Conservation (phyloP, 2,329 filamentous ascomycete species). For the Diaporthe longicolla region DNA sequence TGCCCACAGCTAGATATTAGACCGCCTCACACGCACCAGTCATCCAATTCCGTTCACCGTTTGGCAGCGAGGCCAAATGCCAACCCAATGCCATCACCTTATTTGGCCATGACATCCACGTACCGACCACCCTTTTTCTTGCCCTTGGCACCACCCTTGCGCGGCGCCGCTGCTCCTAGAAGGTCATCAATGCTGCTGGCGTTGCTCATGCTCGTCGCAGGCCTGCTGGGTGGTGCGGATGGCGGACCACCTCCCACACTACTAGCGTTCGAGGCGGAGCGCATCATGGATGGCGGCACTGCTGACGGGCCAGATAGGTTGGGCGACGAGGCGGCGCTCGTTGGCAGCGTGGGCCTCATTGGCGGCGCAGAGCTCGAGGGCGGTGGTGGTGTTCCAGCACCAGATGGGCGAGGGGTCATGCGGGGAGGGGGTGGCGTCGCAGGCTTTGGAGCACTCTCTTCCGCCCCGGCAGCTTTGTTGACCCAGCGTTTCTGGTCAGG, state of each 20-base stretch:
- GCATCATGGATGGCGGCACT: constrained; percentile 59
- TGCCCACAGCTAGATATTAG: background rate
- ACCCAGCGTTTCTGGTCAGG: constrained; percentile 98
- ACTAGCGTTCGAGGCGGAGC: constrained; percentile 64
- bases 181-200: constrained; percentile 97
- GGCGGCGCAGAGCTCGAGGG: constrained; percentile 44
- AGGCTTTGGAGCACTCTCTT: constrained; percentile 70
- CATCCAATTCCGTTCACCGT: background rate
- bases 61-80: background rate
- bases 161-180: constrained; percentile 79
- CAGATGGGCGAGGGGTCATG: constrained; percentile 66
- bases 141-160: constrained; percentile 77
- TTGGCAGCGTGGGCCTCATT: constrained; percentile 39
- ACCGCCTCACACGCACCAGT: constrained; percentile 2
- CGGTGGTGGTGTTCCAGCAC: constrained; percentile 65
- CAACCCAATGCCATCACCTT: constrained; percentile 37
- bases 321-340: constrained; percentile 39
- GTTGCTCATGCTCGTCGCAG: constrained; percentile 86
- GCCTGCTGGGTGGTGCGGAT: constrained; percentile 74
- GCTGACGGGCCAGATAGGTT: constrained; percentile 50
- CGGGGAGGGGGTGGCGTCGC: constrained; percentile 86
- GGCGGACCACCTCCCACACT: constrained; percentile 52
- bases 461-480: constrained; percentile 89
- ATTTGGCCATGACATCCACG: constrained; percentile 94
- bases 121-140: constrained; percentile 85